Conservation (phyloP, 768 basidiomycete genomes). For the Kwoniella shandongensis region DNA sequence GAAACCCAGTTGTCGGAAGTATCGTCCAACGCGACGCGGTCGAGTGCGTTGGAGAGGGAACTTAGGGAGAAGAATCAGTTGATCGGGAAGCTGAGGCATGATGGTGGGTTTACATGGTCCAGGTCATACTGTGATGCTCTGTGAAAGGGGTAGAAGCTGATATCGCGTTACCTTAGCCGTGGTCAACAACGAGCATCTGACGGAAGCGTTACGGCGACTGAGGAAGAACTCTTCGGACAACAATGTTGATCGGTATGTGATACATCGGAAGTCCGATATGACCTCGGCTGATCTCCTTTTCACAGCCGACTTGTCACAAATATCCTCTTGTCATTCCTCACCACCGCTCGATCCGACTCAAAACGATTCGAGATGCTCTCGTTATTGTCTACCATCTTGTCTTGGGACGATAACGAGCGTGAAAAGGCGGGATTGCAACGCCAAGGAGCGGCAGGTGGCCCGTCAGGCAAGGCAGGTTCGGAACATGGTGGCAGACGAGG, state of each 20-base stretch:
- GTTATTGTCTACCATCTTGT: constrained; percentile 82
- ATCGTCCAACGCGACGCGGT: constrained; percentile 64
- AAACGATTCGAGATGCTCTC: constrained; percentile 97
- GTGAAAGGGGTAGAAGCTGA: neutral
- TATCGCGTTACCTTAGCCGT: constrained; percentile 63
- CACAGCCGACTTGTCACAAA: constrained; percentile 83
- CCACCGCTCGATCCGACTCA: constrained; percentile 82
- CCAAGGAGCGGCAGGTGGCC: constrained; percentile 42
- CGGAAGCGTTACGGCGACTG: constrained; percentile 93
- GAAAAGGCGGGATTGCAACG: constrained; percentile 86
- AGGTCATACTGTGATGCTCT: too few relatives aligned
- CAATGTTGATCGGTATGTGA: constrained; percentile 74
- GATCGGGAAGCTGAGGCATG: constrained; percentile 91
- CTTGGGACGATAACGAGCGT: constrained; percentile 86
- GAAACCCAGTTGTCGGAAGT: constrained; percentile 81
- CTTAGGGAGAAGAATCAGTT: constrained; percentile 93
- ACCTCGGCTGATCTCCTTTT: too few relatives aligned
- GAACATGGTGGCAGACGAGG: constrained; percentile 22
- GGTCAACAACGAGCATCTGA: constrained; percentile 95
- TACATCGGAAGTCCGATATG: too few relatives aligned
- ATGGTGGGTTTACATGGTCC: constrained; percentile 61
- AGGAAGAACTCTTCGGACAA: constrained; percentile 77
- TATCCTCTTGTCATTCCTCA: constrained; percentile 83
- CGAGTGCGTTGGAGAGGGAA: constrained; percentile 78
- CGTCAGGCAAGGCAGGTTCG: constrained; percentile 27